Evolutionary conservation across 2,329 filamentous ascomycete genomes (phyloP).

Genomic region (Arthrobotrys iridis): DNA sequence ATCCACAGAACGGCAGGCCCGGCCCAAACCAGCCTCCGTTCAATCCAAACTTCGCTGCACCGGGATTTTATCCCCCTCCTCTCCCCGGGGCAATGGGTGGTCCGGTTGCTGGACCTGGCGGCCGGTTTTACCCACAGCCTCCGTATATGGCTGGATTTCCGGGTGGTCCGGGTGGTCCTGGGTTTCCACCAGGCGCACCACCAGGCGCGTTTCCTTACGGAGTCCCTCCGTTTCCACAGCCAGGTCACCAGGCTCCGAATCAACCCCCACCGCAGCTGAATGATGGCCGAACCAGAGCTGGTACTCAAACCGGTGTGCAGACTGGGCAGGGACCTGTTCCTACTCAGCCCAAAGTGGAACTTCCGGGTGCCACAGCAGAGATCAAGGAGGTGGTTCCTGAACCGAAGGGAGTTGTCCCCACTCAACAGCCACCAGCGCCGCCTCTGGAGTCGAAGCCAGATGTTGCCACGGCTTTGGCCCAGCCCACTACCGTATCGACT

Average conservation of each 20-base stretch:
- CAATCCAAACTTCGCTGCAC: conserved; percentile 38
- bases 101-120: conserved; percentile 30
- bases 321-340: background rate
- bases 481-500: conserved; percentile 11
- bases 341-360: conserved; percentile 29
- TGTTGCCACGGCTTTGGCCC: conserved; percentile 39
- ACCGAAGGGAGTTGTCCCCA: background rate
- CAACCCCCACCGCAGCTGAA: conserved; percentile 7
- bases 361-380: conserved; percentile 8
- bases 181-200: conserved; percentile 33
- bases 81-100: conserved; percentile 21
- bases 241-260: conserved; percentile 11
- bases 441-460: conserved; percentile 51
- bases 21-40: conserved; percentile 31
- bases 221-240: conserved; percentile 36
- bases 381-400: conserved; percentile 12
- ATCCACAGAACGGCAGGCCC: conserved; percentile 37
- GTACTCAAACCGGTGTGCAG: conserved; percentile 20
- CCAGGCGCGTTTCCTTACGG: conserved; percentile 43
- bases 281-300: conserved; percentile 28
- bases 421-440: conserved; percentile 29
- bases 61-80: conserved; percentile 45
- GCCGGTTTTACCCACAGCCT: conserved; percentile 46
- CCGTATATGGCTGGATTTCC: conserved; percentile 47
- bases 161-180: conserved; percentile 20